A percentile compares a stretch with the other conserved stretches of the same genome.
Evolutionary conservation across 164 flowering plant species (phyloP).

Genomic region (Kingdonia uniflora): DNA sequence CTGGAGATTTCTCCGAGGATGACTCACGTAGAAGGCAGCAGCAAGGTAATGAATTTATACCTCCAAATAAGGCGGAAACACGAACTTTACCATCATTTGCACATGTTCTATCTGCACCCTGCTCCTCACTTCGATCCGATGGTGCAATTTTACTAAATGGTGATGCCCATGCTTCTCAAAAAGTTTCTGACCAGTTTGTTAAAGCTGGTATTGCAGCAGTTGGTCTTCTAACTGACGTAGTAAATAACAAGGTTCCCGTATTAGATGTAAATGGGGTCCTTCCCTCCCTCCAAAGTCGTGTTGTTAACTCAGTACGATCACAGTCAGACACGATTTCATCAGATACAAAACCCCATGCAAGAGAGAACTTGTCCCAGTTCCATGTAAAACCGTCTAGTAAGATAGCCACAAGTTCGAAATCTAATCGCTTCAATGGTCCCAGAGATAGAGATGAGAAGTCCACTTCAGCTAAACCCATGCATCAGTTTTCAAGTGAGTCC

Average conservation of each 20-base stretch:
- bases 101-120: conserved; percentile 25
- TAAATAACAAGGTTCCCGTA: conserved; percentile 39
- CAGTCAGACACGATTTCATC: conserved; percentile 27
- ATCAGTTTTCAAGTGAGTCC: conserved; percentile 17
- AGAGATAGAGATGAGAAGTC: conserved; percentile 27
- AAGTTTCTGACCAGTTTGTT: conserved; percentile 44
- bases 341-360: conserved; percentile 33
- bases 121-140: conserved; percentile 19
- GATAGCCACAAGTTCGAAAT: conserved; percentile 15
- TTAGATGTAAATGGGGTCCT: conserved; percentile 36
- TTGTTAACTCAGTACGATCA: conserved; percentile 45
- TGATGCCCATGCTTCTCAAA: conserved; percentile 15
- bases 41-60: conserved; percentile 20
- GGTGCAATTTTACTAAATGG: conserved; percentile 24
- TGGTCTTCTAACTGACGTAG: conserved; percentile 51
- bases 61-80: conserved; percentile 23
- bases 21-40: conserved; percentile 41
- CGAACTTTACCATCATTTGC: conserved; percentile 26
- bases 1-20: conserved; percentile 74
- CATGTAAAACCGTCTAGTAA: conserved; percentile 29
- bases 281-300: conserved; percentile 16
- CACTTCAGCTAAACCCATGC: conserved; percentile 16
- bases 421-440: conserved; percentile 19
- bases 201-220: conserved; percentile 72
- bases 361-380: conserved; percentile 24